Evolutionary conservation across 1,284 basidiomycete species (phyloP), one percentile per base, ranked within the genome.

Genomic region (Termitomyces sp.): DNA sequence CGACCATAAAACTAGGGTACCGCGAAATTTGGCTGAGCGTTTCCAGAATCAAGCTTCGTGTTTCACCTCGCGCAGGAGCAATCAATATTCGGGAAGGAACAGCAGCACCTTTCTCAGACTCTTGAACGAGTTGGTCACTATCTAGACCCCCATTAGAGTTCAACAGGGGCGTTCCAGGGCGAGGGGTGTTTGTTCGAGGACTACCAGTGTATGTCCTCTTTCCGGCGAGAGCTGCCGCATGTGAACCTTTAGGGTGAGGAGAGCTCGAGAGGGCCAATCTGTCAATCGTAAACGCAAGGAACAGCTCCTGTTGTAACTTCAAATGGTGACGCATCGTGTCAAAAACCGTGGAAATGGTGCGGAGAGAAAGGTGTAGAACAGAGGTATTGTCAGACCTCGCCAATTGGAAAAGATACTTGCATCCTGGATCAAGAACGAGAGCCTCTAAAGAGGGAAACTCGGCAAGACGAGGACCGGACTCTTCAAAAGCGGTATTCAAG

Each of bases 221-320:
- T 52, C 59, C 64, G 12, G 44, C 48, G 42, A 54, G 26, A 49
- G 56, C 52, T 57, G 58, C 61, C 33, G 47, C 50, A 24, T 58
- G 59, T 17, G 57, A 54, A 44, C 55, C 60, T 63, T 62, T 66
- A 46, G 58, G 60, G 41, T 57, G 58, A 64, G 61, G 62, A 31
- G 66, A 10, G 69, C 65, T 2, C 67, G 85, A 80, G 1, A 82
- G 81, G 1, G 88, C 87, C 5, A 99, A 78, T 19, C 94, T 84
- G 67, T 98, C 96, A 58, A 99, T 87, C 21, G 92, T 88, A 70
- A 97, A 98, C 2, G 93, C 86, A 30, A 99, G 73, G 73, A 96
- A 97, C 13, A 98, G 82, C 68, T 99, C 97, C 65, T 94, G 90
- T 67, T 99, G 97, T n/a, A 96, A 79, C 73, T 98, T 99, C 53